Conservation (phyloP, 371 early-diverging fungal species). For the Lichtheimia corymbifera region DNA sequence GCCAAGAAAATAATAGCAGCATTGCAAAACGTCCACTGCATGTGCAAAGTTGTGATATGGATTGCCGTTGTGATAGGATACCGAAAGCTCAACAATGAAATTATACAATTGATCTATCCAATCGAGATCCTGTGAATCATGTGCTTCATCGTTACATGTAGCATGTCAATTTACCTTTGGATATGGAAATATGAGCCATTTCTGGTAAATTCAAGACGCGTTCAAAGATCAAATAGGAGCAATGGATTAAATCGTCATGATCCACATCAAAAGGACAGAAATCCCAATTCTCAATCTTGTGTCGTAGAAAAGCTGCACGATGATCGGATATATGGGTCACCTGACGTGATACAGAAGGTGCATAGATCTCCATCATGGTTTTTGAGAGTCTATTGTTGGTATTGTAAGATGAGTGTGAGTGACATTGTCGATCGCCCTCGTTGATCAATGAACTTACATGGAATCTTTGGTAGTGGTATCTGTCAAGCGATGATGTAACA, state of each 20-base stretch:
- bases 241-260: slow-evolving; percentile 65
- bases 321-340: slow-evolving; percentile 19
- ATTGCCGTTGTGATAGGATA: slow-evolving; percentile 72
- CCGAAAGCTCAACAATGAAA: slow-evolving; percentile 61
- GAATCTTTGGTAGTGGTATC: slow-evolving; percentile 22
- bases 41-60: slow-evolving; percentile 87
- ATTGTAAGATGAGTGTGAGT: no score
- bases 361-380: slow-evolving; percentile 28
- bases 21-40: slow-evolving; percentile 87
- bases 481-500: slow-evolving; percentile 26
- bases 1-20: slow-evolving; percentile 71
- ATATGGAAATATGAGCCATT: slow-evolving; percentile 47
- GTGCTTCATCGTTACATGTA: not conserved
- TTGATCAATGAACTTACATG: slow-evolving; percentile 15
- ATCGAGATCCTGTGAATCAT: not conserved
- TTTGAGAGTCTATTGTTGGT: slow-evolving; percentile 16
- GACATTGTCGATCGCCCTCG: no score
- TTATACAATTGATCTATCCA: slow-evolving; percentile 53
- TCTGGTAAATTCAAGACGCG: slow-evolving; percentile 61
- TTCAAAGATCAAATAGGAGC: slow-evolving; percentile 66
- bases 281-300: slow-evolving; percentile 62
- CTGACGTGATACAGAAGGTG: slow-evolving; percentile 8
- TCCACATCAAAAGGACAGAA: slow-evolving; percentile 68
- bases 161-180: slow-evolving; percentile 47
- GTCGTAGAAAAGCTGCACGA: slow-evolving; percentile 40